A percentile compares a stretch with the other conserved stretches of the same genome.
phyloP scores from a whole-genome alignment of 768 basidiomycete species.

The Termitomyces sp. region DNA sequence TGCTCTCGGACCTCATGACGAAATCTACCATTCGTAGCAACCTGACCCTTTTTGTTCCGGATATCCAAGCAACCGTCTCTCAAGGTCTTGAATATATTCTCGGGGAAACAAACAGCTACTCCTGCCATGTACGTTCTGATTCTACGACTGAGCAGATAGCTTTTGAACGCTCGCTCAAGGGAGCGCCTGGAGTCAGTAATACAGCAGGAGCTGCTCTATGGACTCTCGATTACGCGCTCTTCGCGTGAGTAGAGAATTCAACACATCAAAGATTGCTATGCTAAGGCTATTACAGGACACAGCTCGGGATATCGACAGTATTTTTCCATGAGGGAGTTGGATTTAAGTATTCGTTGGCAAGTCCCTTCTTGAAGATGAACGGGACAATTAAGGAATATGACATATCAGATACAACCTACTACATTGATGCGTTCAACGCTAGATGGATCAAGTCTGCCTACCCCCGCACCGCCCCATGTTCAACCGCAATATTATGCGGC shows the following conservation, averaged over 20 bases:
- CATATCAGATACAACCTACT: constrained; percentile 53
- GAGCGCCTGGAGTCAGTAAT: constrained; percentile 42
- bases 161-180: constrained; percentile 9
- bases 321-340: constrained; percentile 68
- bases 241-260: constrained; percentile 21
- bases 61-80: constrained; percentile 43
- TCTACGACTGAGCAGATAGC: background rate
- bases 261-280: background rate
- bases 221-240: constrained; percentile 52
- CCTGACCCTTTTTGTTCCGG: constrained; percentile 42
- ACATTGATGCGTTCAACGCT: constrained; percentile 51
- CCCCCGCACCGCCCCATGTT: constrained; percentile 51
- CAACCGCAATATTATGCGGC: constrained; percentile 65
- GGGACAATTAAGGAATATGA: background rate
- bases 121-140: constrained; percentile 29
- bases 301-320: constrained; percentile 42
- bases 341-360: constrained; percentile 64
- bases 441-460: constrained; percentile 44
- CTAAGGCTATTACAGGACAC: constrained; percentile 6
- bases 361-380: background rate
- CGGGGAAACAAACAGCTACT: constrained; percentile 56
- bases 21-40: constrained; percentile 55
- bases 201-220: constrained; percentile 53
- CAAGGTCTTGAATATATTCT: constrained; percentile 51
- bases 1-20: constrained; percentile 62